phyloP scores from a whole-genome alignment of 148 eudicot species.

The Fagopyrum esculentum region DNA sequence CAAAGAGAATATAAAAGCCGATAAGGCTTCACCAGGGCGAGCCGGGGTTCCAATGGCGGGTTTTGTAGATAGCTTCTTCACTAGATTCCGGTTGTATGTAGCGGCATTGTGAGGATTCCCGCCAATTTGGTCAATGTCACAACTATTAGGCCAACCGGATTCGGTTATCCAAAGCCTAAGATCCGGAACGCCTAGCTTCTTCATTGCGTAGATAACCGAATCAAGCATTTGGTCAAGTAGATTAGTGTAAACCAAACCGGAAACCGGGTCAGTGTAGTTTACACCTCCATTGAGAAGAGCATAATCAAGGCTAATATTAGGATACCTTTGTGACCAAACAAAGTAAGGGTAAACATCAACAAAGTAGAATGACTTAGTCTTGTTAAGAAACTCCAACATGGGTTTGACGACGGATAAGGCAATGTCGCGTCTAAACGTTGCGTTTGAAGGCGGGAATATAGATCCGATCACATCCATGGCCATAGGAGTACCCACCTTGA shows the following conservation, averaged over 20 bases:
- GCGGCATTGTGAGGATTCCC: constrained; percentile 73
- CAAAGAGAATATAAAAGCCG: constrained; percentile 57
- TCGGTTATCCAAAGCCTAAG: constrained; percentile 58
- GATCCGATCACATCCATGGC: constrained; percentile 10
- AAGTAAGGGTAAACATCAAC: constrained; percentile 74
- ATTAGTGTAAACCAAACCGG: constrained; percentile 50
- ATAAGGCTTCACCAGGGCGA: constrained; percentile 58
- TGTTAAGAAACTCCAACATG: constrained; percentile 53
- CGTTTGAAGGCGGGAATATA: constrained; percentile 55
- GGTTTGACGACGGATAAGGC: constrained; percentile 46
- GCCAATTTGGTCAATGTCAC: constrained; percentile 76
- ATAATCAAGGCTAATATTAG: constrained; percentile 53
- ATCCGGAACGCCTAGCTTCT: constrained; percentile 48
- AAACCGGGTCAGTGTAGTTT: constrained; percentile 49
- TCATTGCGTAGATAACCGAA: constrained; percentile 63
- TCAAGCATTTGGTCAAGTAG: constrained; percentile 86
- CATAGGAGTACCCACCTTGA: constrained; percentile 11
- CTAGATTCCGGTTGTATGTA: constrained; percentile 64
- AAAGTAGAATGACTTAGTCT: constrained; percentile 82
- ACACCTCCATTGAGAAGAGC: constrained; percentile 38
- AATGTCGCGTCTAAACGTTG: constrained; percentile 52
- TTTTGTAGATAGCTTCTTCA: constrained; percentile 46
- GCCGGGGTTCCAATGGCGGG: constrained; percentile 80
- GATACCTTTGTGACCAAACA: constrained; percentile 49
- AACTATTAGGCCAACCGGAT: constrained; percentile 90